These are phyloP conservation scores for Saccharomyces eubayanus DNA, from an alignment of 805 yeast species.

Conservation along the genomic window DNA sequence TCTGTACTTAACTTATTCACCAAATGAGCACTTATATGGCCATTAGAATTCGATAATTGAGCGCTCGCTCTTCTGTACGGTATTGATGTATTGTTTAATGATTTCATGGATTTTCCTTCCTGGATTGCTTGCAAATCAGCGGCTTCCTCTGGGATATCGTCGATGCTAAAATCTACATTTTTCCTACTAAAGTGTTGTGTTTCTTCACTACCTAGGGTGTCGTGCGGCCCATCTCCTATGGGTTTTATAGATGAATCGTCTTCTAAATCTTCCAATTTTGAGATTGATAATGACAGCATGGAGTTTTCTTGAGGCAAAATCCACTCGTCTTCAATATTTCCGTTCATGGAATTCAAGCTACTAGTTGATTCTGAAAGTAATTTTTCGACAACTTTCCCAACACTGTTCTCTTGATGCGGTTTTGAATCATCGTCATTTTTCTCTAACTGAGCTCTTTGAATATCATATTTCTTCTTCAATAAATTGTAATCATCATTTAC, in stretches of 20 bases:
- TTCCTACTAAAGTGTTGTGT: neutral
- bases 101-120: conserved; percentile 1
- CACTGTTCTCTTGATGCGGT: neutral
- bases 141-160: conserved; percentile 24
- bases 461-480: conserved; percentile 21
- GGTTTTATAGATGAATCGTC: neutral
- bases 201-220: neutral
- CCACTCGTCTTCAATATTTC: conserved; percentile 17
- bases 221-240: neutral
- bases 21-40: conserved; percentile 39
- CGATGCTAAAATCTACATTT: conserved; percentile 5
- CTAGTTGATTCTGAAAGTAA: neutral
- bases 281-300: neutral
- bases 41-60: conserved; percentile 1
- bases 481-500: conserved; percentile 24
- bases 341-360: neutral
- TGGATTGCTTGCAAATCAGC: conserved; percentile 12
- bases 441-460: conserved; percentile 20
- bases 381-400: conserved; percentile 4
- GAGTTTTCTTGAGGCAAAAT: conserved; percentile 8
- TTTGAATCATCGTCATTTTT: conserved; percentile 5
- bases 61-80: conserved; percentile 5
- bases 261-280: neutral
- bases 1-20: conserved; percentile 68
- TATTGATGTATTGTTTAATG: conserved; percentile 1